Evolutionary conservation across 371 early-diverging fungal genomes (phyloP), one percentile per base, ranked within the genome.

Genomic region (Capillidium heterosporum): DNA sequence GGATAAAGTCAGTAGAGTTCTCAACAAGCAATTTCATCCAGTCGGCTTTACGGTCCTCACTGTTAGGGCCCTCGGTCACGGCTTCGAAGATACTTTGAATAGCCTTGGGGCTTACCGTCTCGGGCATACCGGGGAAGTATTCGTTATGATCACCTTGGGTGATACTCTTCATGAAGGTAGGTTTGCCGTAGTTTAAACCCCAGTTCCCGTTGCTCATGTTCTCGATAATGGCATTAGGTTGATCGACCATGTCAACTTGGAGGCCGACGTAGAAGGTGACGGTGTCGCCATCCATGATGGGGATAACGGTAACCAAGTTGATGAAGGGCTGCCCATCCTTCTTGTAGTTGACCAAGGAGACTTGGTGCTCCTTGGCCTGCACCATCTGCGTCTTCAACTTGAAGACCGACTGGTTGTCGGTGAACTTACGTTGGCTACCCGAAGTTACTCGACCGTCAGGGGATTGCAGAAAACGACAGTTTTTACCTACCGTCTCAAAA

Each of bases 261-360:
- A 85, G 71, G 10, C 81, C 85, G 47, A 85, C 79, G 71, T 76
- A 81, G 54, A 71, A 77, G 19, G 68, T 64, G 13, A 78, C 63
- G 10, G 35, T 32, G 2, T 67, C 67, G 7, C 35, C 35, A n/a
- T 62, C 40, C 11, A 69, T 73, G 11, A 84, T n/a, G n/a, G 84
- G 82, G 32, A 85, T 77, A 10, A 82, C 70, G 5, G 84, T 82
- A 19, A 82, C 61, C 26, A 81, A 65, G 60, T 82, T 84, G 61
- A 82, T 76, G 69, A 85, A 85, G 17, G 84, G 81, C 71, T 73
- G 77, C 2, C 80, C 80, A 7, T 68, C 66, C 57, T 78, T 77
- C 47, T 75, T 62, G 62, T 80, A 82, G 56, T 82, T 82, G 48
- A 82, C 71, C 2, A 76, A 60, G 19, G 71, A 69, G 19, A 71